A percentile compares a stretch with the other conserved stretches of the same genome.
phyloP scores from a whole-genome alignment of 495 filamentous ascomycete species.

The Arthonia radiata region DNA sequence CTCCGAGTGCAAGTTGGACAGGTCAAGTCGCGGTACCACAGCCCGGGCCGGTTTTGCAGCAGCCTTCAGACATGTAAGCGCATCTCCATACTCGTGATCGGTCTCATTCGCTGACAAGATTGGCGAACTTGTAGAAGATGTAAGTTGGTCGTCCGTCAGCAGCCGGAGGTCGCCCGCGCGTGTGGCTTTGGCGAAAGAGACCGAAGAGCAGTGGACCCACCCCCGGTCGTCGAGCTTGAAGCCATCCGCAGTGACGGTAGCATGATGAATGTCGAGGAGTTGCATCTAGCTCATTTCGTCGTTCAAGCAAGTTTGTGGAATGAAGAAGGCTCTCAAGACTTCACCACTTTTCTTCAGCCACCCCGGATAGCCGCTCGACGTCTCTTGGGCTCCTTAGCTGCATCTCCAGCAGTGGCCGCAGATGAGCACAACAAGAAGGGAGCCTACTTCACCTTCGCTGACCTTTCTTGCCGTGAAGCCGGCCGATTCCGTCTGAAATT shows the following conservation, averaged over 20 bases:
- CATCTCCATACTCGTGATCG: too few species aligned
- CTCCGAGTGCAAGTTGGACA: too few species aligned
- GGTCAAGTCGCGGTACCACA: too few species aligned
- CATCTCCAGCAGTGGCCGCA: constrained; percentile 43
- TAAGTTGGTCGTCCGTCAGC: constrained; percentile 87
- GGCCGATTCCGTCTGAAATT: constrained; percentile 67
- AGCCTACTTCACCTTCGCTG: constrained; percentile 87
- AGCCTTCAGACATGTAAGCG: too few species aligned
- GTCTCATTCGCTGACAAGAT: too few species aligned
- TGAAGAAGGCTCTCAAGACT: constrained; percentile 30
- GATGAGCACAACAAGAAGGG: constrained; percentile 42
- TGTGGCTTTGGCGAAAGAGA: constrained; percentile 91
- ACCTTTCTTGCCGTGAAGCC: constrained; percentile 73
- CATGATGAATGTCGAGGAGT: constrained; percentile 26
- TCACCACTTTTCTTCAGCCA: constrained; percentile 21
- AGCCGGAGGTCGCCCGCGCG: constrained; percentile 68
- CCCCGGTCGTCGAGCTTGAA: constrained; percentile 73
- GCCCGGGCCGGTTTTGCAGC: too few species aligned
- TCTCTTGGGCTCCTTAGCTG: constrained; percentile 56
- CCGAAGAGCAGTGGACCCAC: constrained; percentile 79
- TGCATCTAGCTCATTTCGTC: constrained; percentile 53
- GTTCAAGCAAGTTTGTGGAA: constrained; percentile 65
- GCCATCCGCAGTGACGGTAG: constrained; percentile 35
- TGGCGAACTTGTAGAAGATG: too few species aligned
- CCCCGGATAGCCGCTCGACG: constrained; percentile 26